Base-by-base conservation (phyloP, 75 land plant species). In the Selaginella moellendorffii region DNA sequence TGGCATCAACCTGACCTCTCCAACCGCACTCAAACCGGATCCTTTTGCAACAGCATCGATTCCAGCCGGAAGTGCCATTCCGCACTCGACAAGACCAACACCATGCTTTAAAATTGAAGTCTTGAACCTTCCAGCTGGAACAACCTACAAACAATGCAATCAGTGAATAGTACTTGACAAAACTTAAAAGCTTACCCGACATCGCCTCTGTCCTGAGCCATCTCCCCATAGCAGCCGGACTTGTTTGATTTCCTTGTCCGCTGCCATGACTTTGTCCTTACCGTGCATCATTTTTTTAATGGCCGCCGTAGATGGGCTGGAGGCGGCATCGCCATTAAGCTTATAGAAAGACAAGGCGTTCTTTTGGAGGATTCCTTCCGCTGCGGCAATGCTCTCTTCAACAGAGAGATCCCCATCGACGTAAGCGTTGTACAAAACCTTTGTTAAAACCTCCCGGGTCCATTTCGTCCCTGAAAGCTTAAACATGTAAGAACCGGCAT, bases 141-240 rank as follows among this genome's bases (percentile, higher is more conserved):
- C 80, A 42, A 78, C 97, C 97, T 90, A 62, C 5, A 2, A 5
- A 24, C 8, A 5, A 21, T 36, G 14, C 1, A 9, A n/a, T 26
- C 31, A 65, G 25, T 26, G 8, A 29, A 30, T 24, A 5, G 8
- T 29, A 29, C 17, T 5, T 31, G 52, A 28, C 65, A 67, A 19
- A 8, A 18, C 29, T 42, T 54, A 36, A 54, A 20, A 53, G 66
- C 88, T 71, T 74, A 88, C 98, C 62, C 96, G 77, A 62, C 98
- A 93, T 65, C 98, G 74, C 21, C 79, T 77, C 67, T 93, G 95
- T 19, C 96, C 98, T 9, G 98, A 88, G 19, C 72, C 72, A 70
- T 93, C 98, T 18, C 79, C 78, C 88, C 89, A 93, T 9, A 93
- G 65, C 54, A 93, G 36, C 2, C 96, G 95, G 31, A 88, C 84